Base-by-base conservation (phyloP, 2,329 filamentous ascomycete species). In the Blastomyces parvus region DNA sequence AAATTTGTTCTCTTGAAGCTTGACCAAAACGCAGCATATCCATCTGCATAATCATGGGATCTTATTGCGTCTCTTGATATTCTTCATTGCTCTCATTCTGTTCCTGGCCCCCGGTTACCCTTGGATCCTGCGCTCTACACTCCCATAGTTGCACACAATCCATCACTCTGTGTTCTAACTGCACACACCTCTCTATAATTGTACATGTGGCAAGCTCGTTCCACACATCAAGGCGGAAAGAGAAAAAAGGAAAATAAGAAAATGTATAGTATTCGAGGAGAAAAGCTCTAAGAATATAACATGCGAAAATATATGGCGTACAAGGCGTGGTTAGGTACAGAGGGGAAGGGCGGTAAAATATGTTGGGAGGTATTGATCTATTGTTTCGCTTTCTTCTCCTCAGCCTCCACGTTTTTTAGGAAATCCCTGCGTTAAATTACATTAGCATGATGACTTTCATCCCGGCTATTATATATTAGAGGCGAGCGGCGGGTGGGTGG, bases 381-480 rank as follows among this genome's bases (percentile, higher is more conserved):
- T 27, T 64, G 60, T 64, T 67, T 67, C 57, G 62, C 73, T 72
- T 80, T 80, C 69, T 79, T 77, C 61, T 76, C 76, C 65, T 79
- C 79, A 61, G 76, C 78, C 66, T 81, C 78, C 60, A 79, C 74
- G 64, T 76, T 75, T 67, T 82, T 80, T 69, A 83, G 64, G 71
- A 82, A 83, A 64, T 82, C 78, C 72, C 80, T 82, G 68, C 62
- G 9, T 25, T 46, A 19, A 30, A 14, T 53, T 53, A 6, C 30
- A 30, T 55, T 55, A 55, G 52, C n/a, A 55, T 55, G n/a, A 55
- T 22, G 27, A 55, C 19, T 55, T n/a, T 27, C 22, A 13, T 50
- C 13, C 11, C 50, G 17, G 27, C 38, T 56, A n/a, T 56, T 27
- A 11, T 9, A 25, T 27, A 27, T 36, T 53, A 33, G 38, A 58